These are phyloP conservation scores for Calendula officinalis DNA, from an alignment of 129 eudicot species.

Conservation along the genomic window DNA sequence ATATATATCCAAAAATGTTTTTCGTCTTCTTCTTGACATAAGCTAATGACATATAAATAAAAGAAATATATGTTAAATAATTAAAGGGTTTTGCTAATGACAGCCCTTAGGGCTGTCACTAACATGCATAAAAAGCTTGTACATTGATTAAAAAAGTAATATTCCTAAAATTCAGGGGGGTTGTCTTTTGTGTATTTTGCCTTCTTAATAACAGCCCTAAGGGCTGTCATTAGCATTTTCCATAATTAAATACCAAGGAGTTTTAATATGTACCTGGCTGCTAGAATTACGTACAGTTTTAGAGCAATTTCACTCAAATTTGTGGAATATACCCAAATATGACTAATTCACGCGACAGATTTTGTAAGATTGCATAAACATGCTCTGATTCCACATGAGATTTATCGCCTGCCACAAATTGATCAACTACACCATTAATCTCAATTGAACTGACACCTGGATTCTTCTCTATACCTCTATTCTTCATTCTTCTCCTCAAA, in stretches of 20 bases:
- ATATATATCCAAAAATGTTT: not conserved
- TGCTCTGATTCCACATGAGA: slow-evolving; percentile 48
- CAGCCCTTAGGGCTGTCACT: too few species aligned
- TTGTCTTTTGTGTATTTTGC: too few species aligned
- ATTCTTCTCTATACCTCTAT: slow-evolving; percentile 47
- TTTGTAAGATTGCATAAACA: slow-evolving; percentile 39
- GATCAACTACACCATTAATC: slow-evolving; percentile 41
- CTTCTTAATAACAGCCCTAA: too few species aligned
- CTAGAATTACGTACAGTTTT: not conserved
- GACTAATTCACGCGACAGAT: slow-evolving; percentile 42
- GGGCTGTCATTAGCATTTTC: not conserved
- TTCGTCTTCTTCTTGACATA: not conserved
- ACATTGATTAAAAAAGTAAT: too few species aligned
- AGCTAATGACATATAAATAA: not conserved
- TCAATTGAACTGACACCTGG: slow-evolving; percentile 60
- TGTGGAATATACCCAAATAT: slow-evolving; percentile 36
- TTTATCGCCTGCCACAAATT: slow-evolving; percentile 72
- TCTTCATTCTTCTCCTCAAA: slow-evolving; percentile 52
- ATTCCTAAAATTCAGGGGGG: too few species aligned
- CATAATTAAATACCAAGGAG: not conserved
- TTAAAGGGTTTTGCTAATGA: too few species aligned
- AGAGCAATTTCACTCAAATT: slow-evolving; percentile 10
- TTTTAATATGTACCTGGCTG: slow-evolving; percentile 8
- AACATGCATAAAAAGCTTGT: too few species aligned
- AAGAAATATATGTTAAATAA: not conserved